phyloP scores from a whole-genome alignment of 306 rosid genomes.

The Medicago arabica region DNA sequence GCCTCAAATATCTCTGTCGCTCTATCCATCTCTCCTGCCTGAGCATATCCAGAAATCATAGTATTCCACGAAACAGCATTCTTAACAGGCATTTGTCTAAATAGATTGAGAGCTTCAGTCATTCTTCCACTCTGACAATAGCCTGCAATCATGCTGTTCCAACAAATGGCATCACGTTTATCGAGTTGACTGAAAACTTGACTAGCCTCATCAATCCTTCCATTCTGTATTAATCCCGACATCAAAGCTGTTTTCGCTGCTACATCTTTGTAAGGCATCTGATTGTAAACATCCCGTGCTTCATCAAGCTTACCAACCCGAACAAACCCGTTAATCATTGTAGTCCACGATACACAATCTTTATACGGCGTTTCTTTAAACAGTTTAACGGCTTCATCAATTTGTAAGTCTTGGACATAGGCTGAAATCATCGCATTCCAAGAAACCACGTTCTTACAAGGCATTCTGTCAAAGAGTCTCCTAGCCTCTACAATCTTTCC shows the following conservation, averaged over 20 bases:
- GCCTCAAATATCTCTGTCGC: constrained; percentile 58
- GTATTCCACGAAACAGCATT: constrained; percentile 80
- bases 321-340: constrained; percentile 72
- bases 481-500: constrained; percentile 66
- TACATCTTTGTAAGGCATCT: constrained; percentile 72
- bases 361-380: constrained; percentile 67
- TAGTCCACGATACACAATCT: constrained; percentile 87
- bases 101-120: constrained; percentile 67
- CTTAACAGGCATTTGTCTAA: constrained; percentile 66
- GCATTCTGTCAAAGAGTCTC: constrained; percentile 68
- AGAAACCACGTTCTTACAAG: constrained; percentile 70
- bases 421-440: constrained; percentile 95
- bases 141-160: constrained; percentile 88
- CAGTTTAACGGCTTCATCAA: constrained; percentile 64
- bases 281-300: constrained; percentile 61
- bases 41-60: constrained; percentile 78
- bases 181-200: constrained; percentile 59
- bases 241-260: constrained; percentile 84
- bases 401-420: constrained; percentile 64
- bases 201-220: constrained; percentile 71
- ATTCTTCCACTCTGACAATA: constrained; percentile 69
- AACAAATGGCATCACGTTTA: constrained; percentile 64
- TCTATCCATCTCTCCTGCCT: constrained; percentile 68
- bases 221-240: constrained; percentile 66
- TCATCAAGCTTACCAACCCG: constrained; percentile 69